Conservation (phyloP, 1,284 basidiomycete genomes). For the Moesziomyces sp. region DNA sequence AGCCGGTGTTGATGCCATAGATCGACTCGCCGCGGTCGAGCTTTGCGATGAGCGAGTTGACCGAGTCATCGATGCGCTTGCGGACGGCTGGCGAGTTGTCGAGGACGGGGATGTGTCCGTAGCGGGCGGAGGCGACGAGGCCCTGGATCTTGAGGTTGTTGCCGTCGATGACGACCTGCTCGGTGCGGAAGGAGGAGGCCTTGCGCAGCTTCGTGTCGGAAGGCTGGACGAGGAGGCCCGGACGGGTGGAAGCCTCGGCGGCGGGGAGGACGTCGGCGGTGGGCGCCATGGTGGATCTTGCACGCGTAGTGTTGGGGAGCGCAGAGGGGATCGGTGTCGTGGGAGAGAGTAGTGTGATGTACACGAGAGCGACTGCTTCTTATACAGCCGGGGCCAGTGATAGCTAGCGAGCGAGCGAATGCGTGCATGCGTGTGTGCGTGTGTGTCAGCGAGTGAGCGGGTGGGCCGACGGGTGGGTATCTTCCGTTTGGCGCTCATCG, state of each 20-base stretch:
- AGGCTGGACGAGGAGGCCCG: constrained; percentile 30
- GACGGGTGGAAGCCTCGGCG: constrained; percentile 13
- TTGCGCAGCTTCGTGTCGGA: constrained; percentile 43
- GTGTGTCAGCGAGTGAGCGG: too few species aligned
- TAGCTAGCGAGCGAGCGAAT: too few species aligned
- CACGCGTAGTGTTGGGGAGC: too few species aligned
- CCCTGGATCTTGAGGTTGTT: constrained; percentile 48
- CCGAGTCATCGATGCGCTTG: constrained; percentile 57
- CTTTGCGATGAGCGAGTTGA: constrained; percentile 47
- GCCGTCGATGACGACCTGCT: constrained; percentile 55
- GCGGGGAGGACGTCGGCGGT: constrained; percentile 36
- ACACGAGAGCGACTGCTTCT: too few species aligned
- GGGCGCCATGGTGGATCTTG: constrained; percentile 27
- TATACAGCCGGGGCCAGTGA: too few species aligned
- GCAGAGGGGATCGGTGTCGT: too few species aligned
- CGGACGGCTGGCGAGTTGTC: constrained; percentile 40
- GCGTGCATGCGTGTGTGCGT: too few species aligned
- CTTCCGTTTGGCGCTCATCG: not conserved
- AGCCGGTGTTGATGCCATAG: constrained; percentile 60
- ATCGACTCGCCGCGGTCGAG: constrained; percentile 58
- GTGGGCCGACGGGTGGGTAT: too few species aligned
- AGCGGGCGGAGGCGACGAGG: constrained; percentile 54
- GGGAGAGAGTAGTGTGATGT: too few species aligned
- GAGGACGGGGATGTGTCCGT: constrained; percentile 52
- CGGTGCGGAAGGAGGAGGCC: constrained; percentile 40